Base-by-base conservation (phyloP, 768 basidiomycete species). In the Dentipellis fragilis region DNA sequence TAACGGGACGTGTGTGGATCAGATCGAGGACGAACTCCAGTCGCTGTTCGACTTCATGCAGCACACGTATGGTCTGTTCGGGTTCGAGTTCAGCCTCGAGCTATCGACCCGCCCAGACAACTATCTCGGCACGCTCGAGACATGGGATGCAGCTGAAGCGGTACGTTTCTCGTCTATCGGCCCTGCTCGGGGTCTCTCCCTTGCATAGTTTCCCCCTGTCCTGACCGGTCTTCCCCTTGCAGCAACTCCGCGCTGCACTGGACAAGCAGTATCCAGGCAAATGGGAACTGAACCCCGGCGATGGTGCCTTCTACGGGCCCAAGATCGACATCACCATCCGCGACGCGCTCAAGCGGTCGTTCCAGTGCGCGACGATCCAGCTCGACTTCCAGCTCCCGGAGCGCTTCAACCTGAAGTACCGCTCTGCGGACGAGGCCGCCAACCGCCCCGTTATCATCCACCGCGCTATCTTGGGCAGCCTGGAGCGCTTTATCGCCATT, bases 241-340 rank as follows among this genome's bases (percentile, higher is more conserved):
- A 93, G 89, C 90, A 92, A 87, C 80, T 94, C 53, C 84, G 77
- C 52, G 74, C 78, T 61, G 87, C 91, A 1, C 81, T 99, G 52
- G 89, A 98, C 37, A 85, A 84, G 63, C 80, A 82, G 56, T 87
- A 93, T 62, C 82, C 91, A 0, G 93, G 90, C 49, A 79, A 88
- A 62, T 99, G 96, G 96, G 80, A 84, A 54, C 70, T 94, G 56
- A 96, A 96, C 69, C 89, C 90, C 9, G 95, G 93, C 47, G 96
- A 99, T 65, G 96, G 96, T 51, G 96, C 96, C 10, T 99, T 99
- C 80, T 99, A 99, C 72, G 96, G 96, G 0, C 96, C 96, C 60
- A 98, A 98, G 76, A 95, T 97, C 65, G 96, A 98, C 71, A 95
- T 99, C 73, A 92, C 89, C 57, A 88, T 98, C 67, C 81, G 84